These are phyloP conservation scores for Exophiala alcalophila DNA, from an alignment of 2,329 filamentous ascomycete species.

Conservation along the genomic window DNA sequence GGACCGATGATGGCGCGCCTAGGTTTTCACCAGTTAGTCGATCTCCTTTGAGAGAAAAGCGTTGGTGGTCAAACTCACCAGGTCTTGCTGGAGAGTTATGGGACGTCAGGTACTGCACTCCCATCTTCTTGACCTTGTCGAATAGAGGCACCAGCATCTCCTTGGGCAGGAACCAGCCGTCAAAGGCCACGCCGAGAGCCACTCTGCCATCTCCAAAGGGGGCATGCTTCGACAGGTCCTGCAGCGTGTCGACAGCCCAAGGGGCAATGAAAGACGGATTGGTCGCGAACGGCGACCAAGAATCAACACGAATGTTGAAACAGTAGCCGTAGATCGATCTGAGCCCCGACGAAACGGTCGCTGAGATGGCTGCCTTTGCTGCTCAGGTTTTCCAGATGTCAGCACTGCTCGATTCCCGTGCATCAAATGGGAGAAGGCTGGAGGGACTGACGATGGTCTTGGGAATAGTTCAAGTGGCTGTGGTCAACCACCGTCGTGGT, in stretches of 20 bases:
- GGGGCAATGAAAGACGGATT: constrained; percentile 15
- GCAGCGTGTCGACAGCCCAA: constrained; percentile 30
- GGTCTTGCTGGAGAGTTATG: constrained; percentile 19
- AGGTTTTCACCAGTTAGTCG: too few relatives aligned
- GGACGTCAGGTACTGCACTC: constrained; percentile 30
- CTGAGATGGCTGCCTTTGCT: constrained; percentile 29
- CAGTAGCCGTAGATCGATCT: constrained; percentile 33
- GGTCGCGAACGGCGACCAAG: constrained; percentile 23
- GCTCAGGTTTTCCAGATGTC: neutral
- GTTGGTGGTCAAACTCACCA: constrained; percentile 1
- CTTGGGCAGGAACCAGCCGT: constrained; percentile 29
- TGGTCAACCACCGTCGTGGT: constrained; percentile 34
- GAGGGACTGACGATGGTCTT: constrained; percentile 27
- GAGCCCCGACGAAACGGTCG: constrained; percentile 32
- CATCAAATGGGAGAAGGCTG: neutral
- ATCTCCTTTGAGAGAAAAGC: too few relatives aligned
- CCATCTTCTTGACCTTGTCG: constrained; percentile 19
- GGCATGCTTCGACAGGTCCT: constrained; percentile 16
- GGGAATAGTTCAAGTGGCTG: constrained; percentile 31
- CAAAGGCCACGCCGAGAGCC: constrained; percentile 33
- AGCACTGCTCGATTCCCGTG: too few relatives aligned
- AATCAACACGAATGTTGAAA: constrained; percentile 25
- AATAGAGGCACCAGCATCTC: constrained; percentile 29
- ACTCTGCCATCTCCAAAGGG: constrained; percentile 34
- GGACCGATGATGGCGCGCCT: constrained; percentile 2